Percentiles rank a stretch among this genome's conserved stretches.
Conservation (phyloP, 2,329 filamentous ascomycete species). For the Stemphylium vesicarium region DNA sequence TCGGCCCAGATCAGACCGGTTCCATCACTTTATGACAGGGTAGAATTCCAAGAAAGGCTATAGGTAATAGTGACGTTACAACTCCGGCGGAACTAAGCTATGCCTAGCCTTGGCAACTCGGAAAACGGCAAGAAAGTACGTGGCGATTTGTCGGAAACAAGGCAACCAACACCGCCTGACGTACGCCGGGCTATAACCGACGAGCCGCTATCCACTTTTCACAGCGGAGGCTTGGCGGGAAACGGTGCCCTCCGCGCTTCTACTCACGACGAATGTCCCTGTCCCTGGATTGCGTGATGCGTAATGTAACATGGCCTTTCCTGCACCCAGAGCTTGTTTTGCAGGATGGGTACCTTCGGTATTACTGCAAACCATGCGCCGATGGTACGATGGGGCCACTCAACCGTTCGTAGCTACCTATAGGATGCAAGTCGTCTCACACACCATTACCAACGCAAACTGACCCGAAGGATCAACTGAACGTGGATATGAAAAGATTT, state of each 20-base stretch:
- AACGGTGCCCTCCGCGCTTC: conserved; percentile 5
- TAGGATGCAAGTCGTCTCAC: conserved; percentile 2
- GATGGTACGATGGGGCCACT: background rate
- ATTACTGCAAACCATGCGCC: background rate
- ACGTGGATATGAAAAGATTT: conserved; percentile 1
- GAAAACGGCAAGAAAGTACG: conserved; percentile 28
- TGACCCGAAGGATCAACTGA: background rate
- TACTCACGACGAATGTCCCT: conserved; percentile 1
- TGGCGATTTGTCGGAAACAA: conserved; percentile 26
- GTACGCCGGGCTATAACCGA: conserved; percentile 34
- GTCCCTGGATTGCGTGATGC: background rate
- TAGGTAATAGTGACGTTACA: conserved; percentile 8
- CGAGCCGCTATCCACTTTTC: conserved; percentile 21
- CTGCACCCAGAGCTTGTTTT: conserved; percentile 13
- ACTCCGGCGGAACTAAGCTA: conserved; percentile 31
- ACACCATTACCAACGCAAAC: conserved; percentile 5
- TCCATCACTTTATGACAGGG: background rate
- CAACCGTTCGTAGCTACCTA: conserved; percentile 1
- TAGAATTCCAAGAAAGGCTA: background rate
- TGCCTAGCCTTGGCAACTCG: conserved; percentile 35
- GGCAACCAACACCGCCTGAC: conserved; percentile 23
- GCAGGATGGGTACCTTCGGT: conserved; percentile 1
- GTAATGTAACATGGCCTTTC: background rate
- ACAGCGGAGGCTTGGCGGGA: conserved; percentile 34
- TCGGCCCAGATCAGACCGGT: background rate